Base-by-base conservation (phyloP, 192 early-diverging fungal genomes). In the Spizellomyces punctatus region DNA sequence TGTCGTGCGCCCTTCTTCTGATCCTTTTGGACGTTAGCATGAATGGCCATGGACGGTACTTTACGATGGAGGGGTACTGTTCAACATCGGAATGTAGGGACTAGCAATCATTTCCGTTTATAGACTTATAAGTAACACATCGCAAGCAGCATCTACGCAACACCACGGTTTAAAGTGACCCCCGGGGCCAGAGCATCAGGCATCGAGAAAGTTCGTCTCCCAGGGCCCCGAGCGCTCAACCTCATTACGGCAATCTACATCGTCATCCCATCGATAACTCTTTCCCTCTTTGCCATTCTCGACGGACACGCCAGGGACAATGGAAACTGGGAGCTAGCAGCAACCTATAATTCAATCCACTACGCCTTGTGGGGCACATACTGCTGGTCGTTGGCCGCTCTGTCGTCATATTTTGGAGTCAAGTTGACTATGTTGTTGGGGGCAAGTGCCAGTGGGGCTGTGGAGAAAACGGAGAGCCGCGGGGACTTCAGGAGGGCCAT, bases 251-350 rank as follows among this genome's bases (percentile, higher is more conserved):
- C 16, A 17, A 62, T 43, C n/a, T 43, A 36, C 21, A 21, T 36
- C 6, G 6, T 62, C 17, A n/a, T 62, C 61, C 61, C 61, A 5
- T 9, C 41, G 16, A 21, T 56, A n/a, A 62, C 61, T 9, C 42
- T 62, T 36, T n/a, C 19, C 61, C 6, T 62, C 6, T 62, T 21
- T 36, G 61, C 6, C 19, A 36, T 36, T 9, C n/a, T 62, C 17
- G 61, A 62, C 36, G 61, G 61, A 6, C 61, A 62, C 36, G n/a
- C n/a, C 6, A 17, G 61, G 61, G 61, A 62, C 42, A 36, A 22
- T 6, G 61, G 61, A n/a, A 36, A 62, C 36, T 62, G 16, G 19
- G 21, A 62, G 6, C 16, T n/a, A 36, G 61, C 61, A n/a, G 6
- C 6, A n/a, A n/a, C 16, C 6, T 62, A 36, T 16, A 62, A 62